phyloP scores from a whole-genome alignment of 2,329 filamentous ascomycete genomes.

The Verticillium klebahnii region DNA sequence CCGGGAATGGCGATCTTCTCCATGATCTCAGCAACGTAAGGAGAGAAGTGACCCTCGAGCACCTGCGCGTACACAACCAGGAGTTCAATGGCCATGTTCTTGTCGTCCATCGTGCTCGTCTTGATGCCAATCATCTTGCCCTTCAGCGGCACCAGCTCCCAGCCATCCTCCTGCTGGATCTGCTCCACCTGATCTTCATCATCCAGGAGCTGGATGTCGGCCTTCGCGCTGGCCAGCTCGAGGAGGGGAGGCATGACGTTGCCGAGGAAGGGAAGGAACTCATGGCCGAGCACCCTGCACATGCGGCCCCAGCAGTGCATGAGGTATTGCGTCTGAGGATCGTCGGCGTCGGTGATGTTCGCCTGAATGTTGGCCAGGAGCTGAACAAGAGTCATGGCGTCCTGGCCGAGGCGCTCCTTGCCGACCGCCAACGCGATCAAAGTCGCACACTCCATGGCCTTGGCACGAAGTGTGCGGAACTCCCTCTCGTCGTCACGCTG shows the following conservation, averaged over 20 bases:
- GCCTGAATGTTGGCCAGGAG: conserved; percentile 83
- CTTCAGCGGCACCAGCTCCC: conserved; percentile 95
- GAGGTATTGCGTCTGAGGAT: conserved; percentile 93
- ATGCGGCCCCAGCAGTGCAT: conserved; percentile 99
- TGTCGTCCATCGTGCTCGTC: conserved; percentile 94
- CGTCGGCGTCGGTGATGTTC: conserved; percentile 82
- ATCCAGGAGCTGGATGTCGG: conserved; percentile 92
- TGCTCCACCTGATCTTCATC: conserved; percentile 92
- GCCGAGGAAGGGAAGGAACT: conserved; percentile 88
- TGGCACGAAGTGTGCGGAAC: conserved; percentile 83
- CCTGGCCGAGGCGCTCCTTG: conserved; percentile 82
- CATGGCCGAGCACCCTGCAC: conserved; percentile 86
- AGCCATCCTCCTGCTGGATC: conserved; percentile 91
- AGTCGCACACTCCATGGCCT: conserved; percentile 98
- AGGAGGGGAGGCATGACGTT: conserved; percentile 93
- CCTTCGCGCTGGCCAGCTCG: conserved; percentile 88
- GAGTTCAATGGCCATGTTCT: conserved; percentile 99
- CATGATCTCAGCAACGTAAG: conserved; percentile 89
- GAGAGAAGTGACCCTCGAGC: conserved; percentile 86
- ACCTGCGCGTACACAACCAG: conserved; percentile 97
- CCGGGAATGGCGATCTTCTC: conserved; percentile 93
- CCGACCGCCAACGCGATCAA: conserved; percentile 93
- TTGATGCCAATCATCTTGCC: conserved; percentile 98
- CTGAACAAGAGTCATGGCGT: conserved; percentile 83
- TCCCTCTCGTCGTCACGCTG: conserved; percentile 91